Evolutionary conservation across 345 rosid genomes (phyloP).

Genomic region (Eucalyptus paniculata): DNA sequence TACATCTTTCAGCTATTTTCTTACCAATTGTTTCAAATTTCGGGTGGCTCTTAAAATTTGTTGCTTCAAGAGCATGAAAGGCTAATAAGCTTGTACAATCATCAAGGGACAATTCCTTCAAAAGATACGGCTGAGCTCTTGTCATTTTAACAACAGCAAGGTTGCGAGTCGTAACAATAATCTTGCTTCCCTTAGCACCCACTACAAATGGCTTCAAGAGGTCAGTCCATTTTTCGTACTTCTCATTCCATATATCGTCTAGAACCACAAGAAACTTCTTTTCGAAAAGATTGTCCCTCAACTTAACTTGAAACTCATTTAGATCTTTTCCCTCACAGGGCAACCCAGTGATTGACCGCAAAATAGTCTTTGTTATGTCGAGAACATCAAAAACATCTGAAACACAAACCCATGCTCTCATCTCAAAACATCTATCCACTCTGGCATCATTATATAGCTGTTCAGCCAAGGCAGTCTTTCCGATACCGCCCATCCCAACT

Average conservation of each 20-base stretch:
- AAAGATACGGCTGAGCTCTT: not conserved
- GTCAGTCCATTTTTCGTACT: not conserved
- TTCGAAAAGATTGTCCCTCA: not conserved
- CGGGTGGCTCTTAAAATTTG: not conserved
- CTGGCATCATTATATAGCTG: fast-evolving
- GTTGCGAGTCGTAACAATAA: not conserved
- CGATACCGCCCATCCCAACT: not conserved
- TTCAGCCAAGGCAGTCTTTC: not conserved
- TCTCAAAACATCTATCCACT: not conserved
- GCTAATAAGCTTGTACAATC: not conserved
- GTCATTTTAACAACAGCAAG: no score
- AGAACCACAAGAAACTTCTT: not conserved
- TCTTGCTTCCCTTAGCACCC: not conserved
- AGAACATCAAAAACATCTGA: not conserved
- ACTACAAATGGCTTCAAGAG: not conserved
- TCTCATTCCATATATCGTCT: not conserved
- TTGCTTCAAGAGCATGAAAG: not conserved
- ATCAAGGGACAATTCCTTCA: not conserved
- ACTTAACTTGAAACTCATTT: not conserved
- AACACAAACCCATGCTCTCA: not conserved
- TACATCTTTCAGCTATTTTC: not conserved
- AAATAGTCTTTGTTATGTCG: not conserved
- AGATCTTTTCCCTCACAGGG: fast-evolving
- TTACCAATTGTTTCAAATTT: not conserved
- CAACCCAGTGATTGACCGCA: fast-evolving